Evolutionary conservation across 345 rosid genomes (phyloP), one percentile per base, ranked within the genome.

Genomic region (Camelina neglecta): DNA sequence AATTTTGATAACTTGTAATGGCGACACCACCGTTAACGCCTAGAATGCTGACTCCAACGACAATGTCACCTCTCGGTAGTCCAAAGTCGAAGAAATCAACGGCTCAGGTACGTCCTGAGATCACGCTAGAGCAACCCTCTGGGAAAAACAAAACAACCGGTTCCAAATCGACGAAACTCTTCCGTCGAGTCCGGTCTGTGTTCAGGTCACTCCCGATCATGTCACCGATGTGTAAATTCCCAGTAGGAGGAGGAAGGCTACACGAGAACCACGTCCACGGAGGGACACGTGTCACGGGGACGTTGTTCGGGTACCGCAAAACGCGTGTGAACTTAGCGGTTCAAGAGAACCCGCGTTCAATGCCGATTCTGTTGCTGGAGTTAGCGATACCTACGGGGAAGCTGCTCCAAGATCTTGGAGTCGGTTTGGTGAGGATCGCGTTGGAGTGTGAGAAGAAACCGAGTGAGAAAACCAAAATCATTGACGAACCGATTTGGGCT

Each of bases 281-380:
- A 3, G 96, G 96, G 70, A 87, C 88, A n/a, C 87, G 93, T 4
- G 85, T 91, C 76, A 84, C 89, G 0, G 97, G 97, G 2, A 93
- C 94, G 51, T 71, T 93, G 0, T 93, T 87, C 0, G 97, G 98
- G 0, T 83, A 87, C 72, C 85, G 92, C 3, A 88, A 88, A 67
- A 69, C 87, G 12, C 81, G 97, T 15, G 81, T 87, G 6, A 93
- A 83, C 72, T 75, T 93, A 1, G 94, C 92, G 35, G 84, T 93
- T 41, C 98, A 91, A 59, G 97, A 93, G 58, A 84, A 64, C 57
- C 85, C 97, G 7, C 84, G 84, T 47, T 83, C 89, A 4, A 69
- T 91, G 5, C 98, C 98, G 0, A 73, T 85, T 29, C 70, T 91
- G 0, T 38, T 93, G 29, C 83, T 91, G 7, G 96, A 93, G 76